Evolutionary conservation across 2,329 filamentous ascomycete species (phyloP), one percentile per base, ranked within the genome.

Genomic region (Hirsutella thompsonii): DNA sequence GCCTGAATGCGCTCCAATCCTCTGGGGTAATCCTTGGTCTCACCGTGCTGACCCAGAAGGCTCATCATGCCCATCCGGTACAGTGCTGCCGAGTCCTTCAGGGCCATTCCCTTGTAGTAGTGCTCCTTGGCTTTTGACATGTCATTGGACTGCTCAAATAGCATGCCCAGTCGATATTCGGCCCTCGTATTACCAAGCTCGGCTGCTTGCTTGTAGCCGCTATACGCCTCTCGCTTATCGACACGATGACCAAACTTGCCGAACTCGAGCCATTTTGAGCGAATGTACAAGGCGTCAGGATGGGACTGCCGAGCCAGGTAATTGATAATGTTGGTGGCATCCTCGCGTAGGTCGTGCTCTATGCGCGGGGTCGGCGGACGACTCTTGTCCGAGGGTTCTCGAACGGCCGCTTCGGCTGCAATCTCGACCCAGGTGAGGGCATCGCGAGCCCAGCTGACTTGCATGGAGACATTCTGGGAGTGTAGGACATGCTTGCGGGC

Each of bases 91-190:
- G 92, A 94, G 63, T 98, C 92, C 20, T 81, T 79, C 50, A 81
- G 68, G 38, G 78, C 74, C 38, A 92, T 79, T 38, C 92, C 92
- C 37, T 76, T 74, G 49, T 87, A 79, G 62, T 96, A 98, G 60
- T 96, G 89, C 54, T 82, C 80, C 55, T 95, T 79, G 5, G 92
- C 92, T 59, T 94, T 95, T 47, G 81, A 74, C 45, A 88, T 81
- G 55, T 98, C 90, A 55, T 94, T 94, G 4, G 88, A 90, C 58
- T 84, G 88, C 63, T 98, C 92, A 58, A 89, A 96, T 43, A 95
- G 83, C 90, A 96, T 98, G 47, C 92, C 92, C 65, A 98, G 94
- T 37, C 92, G 79, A 61, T 98, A 98, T 60, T 96, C 87, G 18
- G 92, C 89, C 51, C 92, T 74, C 19, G 82, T 78, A 63, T 89